Evolutionary conservation across 352 stramenopile species (phyloP).

Genomic region (Blastocystis sp.): DNA sequence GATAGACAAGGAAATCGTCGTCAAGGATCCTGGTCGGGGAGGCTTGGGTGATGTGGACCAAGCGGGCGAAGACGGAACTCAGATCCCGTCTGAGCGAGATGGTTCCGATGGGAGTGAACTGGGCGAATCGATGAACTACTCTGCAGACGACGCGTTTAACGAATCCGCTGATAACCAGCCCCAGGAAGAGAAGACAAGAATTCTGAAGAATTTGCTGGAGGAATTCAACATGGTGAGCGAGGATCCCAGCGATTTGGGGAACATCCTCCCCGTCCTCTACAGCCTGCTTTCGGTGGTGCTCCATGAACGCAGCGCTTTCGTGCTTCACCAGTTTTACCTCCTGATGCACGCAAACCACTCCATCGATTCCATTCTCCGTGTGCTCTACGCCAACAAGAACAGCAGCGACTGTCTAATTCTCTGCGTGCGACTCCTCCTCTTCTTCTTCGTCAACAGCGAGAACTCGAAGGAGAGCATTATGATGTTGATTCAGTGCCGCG

Average conservation of each 20-base stretch:
- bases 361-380: not conserved
- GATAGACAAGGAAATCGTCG: not conserved
- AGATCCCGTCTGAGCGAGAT: not conserved
- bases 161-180: not conserved
- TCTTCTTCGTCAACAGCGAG: conserved; percentile 60
- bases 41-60: not conserved
- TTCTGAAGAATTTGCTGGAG: not conserved
- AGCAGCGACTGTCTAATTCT: conserved; percentile 5
- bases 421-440: conserved; percentile 14
- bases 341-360: conserved; percentile 25
- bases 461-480: not conserved
- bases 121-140: not conserved
- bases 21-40: not conserved
- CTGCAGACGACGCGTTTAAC: not conserved
- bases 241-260: not conserved
- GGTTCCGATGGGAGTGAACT: not conserved
- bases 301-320: conserved; percentile 15
- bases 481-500: not conserved
- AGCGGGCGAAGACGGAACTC: not conserved
- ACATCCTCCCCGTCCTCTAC: not conserved
- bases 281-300: conserved; percentile 43
- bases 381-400: conserved; percentile 2
- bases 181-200: conserved; percentile 3
- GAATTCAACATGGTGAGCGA: conserved; percentile 11
- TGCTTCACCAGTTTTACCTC: conserved; percentile 14